phyloP scores from a whole-genome alignment of 805 yeast genomes.

The Metschnikowia similis region DNA sequence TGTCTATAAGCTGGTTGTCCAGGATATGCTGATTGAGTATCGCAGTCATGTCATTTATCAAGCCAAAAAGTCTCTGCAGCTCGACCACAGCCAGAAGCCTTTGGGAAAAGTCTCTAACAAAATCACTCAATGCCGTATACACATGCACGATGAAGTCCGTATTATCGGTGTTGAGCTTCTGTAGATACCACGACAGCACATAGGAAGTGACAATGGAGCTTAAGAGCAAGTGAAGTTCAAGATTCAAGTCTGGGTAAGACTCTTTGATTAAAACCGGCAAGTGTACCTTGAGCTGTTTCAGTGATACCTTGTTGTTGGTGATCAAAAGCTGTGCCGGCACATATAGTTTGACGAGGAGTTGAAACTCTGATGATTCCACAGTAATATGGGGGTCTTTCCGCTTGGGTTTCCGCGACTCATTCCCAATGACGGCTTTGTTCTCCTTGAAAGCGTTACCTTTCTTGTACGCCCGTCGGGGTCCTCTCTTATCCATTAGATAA shows the following conservation, averaged over 20 bases:
- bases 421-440: constrained; percentile 10
- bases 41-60: constrained; percentile 22
- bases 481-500: constrained; percentile 3
- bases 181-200: constrained; percentile 18
- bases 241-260: constrained; percentile 22
- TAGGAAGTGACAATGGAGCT: constrained; percentile 22
- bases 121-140: constrained; percentile 11
- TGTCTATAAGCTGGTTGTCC: constrained; percentile 3
- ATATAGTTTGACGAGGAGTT: constrained; percentile 29
- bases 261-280: constrained; percentile 27
- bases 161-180: constrained; percentile 17
- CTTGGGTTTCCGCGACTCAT: constrained; percentile 4
- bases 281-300: constrained; percentile 23
- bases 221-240: constrained; percentile 36
- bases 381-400: constrained; percentile 28
- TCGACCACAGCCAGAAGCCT: constrained; percentile 10
- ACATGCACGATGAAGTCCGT: constrained; percentile 12
- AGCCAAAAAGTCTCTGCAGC: constrained; percentile 14
- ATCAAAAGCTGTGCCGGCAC: constrained; percentile 32
- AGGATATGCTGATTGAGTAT: constrained; percentile 11
- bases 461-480: constrained; percentile 7
- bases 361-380: constrained; percentile 46
- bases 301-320: constrained; percentile 25
- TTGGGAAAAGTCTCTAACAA: constrained; percentile 11
- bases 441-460: constrained; percentile 10